Conservation (phyloP, 257 asterid species). For the Voacanga thouarsii region DNA sequence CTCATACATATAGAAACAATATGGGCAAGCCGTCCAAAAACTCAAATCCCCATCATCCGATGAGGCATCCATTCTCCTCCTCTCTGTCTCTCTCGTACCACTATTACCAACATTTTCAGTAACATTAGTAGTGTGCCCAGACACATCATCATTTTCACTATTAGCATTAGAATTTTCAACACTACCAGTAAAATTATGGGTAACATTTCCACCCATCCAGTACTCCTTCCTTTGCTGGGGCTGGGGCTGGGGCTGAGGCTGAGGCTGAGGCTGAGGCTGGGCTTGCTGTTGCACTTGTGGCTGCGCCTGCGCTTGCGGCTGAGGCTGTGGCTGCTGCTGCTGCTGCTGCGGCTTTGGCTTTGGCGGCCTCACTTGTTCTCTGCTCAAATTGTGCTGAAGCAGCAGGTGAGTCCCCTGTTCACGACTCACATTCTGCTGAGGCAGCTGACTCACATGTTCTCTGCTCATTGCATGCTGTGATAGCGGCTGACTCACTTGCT, state of each 20-base stretch:
- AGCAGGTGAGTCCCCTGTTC: conserved; percentile 3
- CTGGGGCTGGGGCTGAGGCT: conserved; percentile 21
- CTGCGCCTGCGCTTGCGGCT: conserved; percentile 9
- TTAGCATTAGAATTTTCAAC: conserved; percentile 20
- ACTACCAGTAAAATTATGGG: conserved; percentile 7
- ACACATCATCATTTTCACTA: conserved; percentile 25
- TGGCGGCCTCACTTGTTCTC: conserved; percentile 15
- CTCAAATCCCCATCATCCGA: conserved; percentile 22
- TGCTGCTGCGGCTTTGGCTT: background rate
- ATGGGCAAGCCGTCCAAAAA: conserved; percentile 81
- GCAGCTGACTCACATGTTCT: conserved; percentile 19
- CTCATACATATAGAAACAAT: conserved; percentile 81
- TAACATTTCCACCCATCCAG: conserved; percentile 6
- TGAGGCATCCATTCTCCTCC: conserved; percentile 26
- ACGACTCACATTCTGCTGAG: conserved; percentile 19
- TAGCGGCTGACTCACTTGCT: conserved; percentile 11
- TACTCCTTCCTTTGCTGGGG: conserved; percentile 9
- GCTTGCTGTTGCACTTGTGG: conserved; percentile 9
- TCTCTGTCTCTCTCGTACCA: conserved; percentile 28
- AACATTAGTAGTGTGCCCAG: conserved; percentile 27
- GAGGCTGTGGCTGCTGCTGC: conserved; percentile 10
- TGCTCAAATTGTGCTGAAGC: conserved; percentile 7
- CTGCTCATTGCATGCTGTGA: conserved; percentile 11
- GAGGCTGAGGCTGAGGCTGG: conserved; percentile 13
- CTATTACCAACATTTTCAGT: conserved; percentile 24